Base-by-base conservation (phyloP, 1,284 basidiomycete genomes). In the Irpex sp. region DNA sequence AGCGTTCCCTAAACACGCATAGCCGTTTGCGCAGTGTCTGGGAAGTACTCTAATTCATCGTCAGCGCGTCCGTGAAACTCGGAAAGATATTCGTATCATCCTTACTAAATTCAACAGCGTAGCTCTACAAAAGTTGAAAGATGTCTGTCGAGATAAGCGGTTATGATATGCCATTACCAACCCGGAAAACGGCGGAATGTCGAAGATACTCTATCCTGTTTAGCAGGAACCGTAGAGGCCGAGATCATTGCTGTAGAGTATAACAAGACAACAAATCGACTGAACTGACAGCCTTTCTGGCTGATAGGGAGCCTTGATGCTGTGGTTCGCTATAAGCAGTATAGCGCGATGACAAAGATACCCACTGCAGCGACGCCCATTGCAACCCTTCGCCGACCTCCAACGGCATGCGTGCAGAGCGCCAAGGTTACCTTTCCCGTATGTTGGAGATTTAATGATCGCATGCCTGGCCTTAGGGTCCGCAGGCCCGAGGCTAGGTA, bases 311-410 rank as follows among this genome's bases (percentile, higher is more conserved):
- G 9, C 26, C 53, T 21, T 55, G 53, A 55, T 35, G 9, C 9
- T 55, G 53, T 21, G n/a, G n/a, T 55, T 26, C 13, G 33, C 53
- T 35, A 55, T 55, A 55, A 55, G 53, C 19, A 55, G 53, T 55
- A 55, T 55, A 55, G 53, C 53, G 53, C 53, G 19, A 55, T 55
- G 31, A 55, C 35, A 55, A 15, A 55, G 53, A 55, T 55, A 17
- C 53, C 11, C 35, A 33, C 13, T 55, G 53, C 33, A 33, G 53
- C 33, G 9, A 55, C 31, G 53, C 53, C 31, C 33, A 17, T 35
- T 55, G 26, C 53, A 9, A 35, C 53, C 53, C 53, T 31, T 51
- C 33, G 21, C 53, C 53, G 33, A 35, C 53, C 53, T 50, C 26
- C 53, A 33, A 21, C 19, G 53, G 53, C 53, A 55, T 55, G 21